Base-by-base conservation (phyloP, 2,329 filamentous ascomycete genomes). In the Pseudocercospora crystallina region DNA sequence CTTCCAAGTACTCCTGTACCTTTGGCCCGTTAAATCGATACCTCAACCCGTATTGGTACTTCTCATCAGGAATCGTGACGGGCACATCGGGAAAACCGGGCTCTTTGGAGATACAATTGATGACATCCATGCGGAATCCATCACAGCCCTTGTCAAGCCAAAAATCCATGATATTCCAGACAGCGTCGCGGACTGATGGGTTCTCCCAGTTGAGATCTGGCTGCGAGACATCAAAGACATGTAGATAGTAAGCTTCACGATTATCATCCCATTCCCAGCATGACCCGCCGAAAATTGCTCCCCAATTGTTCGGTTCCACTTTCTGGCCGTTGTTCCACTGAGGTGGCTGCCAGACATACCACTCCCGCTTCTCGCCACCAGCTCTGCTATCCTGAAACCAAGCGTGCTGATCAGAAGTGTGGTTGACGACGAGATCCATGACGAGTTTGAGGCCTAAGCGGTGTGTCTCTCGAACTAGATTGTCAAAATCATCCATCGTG, bases 321-420 rank as follows among this genome's bases (percentile, higher is more conserved):
- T 73, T 2, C 82, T 81, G 2, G 2, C 82, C 82, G 1, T 80
- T 49, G 79, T 1, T 78, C 76, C 48, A 79, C 5, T 76, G 74
- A 0, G 81, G 70, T 1, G 78, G 75, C 74, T 76, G 76, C 84
- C 84, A 87, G 59, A 85, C 81, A 59, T 85, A 85, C 76, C 78
- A 85, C 60, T 84, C 76, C 12, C 80, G 69, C 57, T 83, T 82
- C 0, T 74, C 65, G 55, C 73, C 78, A 11, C 71, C 64, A 48
- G 73, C 76, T 3, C 73, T 76, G 0, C 72, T 75, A 38, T 80
- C 73, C 43, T 75, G 71, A 65, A 84, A 84, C 81, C 81, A 84
- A 5, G 69, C 63, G 45, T 83, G 80, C 58, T 82, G 71, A 17
- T 70, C 58, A 5, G 51, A 58, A 5, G 61, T 62, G 36, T 63